Percentiles rank a stretch among this genome's conserved stretches.
Evolutionary conservation across 495 filamentous ascomycete species (phyloP).

Genomic region (Platismatia glauca): DNA sequence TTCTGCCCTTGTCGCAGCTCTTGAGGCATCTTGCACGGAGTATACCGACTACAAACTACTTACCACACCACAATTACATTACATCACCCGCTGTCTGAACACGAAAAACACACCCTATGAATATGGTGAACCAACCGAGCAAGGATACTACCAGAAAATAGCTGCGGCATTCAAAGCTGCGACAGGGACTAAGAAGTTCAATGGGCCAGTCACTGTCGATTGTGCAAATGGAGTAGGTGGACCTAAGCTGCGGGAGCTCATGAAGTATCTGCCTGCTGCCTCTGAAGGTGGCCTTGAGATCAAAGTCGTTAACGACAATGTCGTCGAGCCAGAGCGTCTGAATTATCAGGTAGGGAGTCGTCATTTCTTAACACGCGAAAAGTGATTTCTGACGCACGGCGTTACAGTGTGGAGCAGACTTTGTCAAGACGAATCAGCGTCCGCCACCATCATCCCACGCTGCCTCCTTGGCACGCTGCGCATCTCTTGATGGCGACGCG

Average conservation of each 20-base stretch:
- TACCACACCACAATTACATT: constrained; percentile 94
- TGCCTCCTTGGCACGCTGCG: constrained; percentile 65
- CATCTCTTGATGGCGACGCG: constrained; percentile 89
- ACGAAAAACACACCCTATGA: constrained; percentile 70
- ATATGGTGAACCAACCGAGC: constrained; percentile 81
- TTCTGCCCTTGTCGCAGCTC: constrained; percentile 61
- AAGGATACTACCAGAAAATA: constrained; percentile 92
- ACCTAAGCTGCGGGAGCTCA: constrained; percentile 76
- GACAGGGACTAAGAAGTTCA: constrained; percentile 62
- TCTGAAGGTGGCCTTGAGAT: constrained; percentile 62
- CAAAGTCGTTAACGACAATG: constrained; percentile 83
- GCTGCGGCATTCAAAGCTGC: constrained; percentile 69
- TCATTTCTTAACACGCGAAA: background rate
- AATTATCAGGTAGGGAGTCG: constrained; percentile 60
- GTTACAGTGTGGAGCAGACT: constrained; percentile 83
- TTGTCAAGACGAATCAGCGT: constrained; percentile 91
- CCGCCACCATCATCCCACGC: constrained; percentile 78
- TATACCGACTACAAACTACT: constrained; percentile 75
- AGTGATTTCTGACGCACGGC: constrained; percentile 17
- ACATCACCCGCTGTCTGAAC: constrained; percentile 89
- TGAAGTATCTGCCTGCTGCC: constrained; percentile 67
- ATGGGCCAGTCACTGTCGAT: constrained; percentile 73
- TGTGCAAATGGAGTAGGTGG: constrained; percentile 96
- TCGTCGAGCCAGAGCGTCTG: constrained; percentile 75
- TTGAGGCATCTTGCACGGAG: constrained; percentile 64